phyloP scores from a whole-genome alignment of 176 grass and related monocot species.

The Stipa capillata region DNA sequence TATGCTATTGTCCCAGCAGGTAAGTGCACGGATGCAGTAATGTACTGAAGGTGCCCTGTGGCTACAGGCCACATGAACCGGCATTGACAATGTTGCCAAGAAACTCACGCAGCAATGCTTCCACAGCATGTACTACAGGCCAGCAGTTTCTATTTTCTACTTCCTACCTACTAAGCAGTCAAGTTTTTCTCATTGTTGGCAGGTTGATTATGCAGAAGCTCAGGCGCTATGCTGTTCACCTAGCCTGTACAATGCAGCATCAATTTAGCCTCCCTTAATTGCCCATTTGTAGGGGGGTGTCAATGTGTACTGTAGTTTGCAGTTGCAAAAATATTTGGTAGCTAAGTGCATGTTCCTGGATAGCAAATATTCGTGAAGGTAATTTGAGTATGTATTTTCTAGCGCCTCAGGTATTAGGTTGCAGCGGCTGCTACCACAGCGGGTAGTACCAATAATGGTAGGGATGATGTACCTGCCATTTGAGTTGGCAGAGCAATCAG shows the following conservation, averaged over 20 bases:
- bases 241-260: not conserved
- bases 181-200: not conserved
- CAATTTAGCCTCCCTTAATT: not conserved
- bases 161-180: not conserved
- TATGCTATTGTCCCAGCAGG: not conserved
- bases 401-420: not conserved
- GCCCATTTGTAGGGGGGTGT: not conserved
- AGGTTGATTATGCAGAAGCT: not conserved
- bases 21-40: not conserved
- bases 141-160: not conserved
- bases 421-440: not conserved
- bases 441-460: not conserved
- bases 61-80: not conserved
- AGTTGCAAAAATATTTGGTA: not conserved
- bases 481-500: not conserved
- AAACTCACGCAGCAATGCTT: not conserved
- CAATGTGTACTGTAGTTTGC: not conserved
- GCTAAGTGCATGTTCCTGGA: not conserved
- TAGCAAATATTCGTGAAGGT: not conserved
- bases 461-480: not conserved
- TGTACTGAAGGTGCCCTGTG: not conserved
- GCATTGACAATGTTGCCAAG: not conserved
- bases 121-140: not conserved
- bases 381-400: not conserved
- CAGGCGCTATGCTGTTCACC: not conserved